Evolutionary conservation across 2,329 filamentous ascomycete genomes (phyloP).

Genomic region (Grosmannia clavigera): DNA sequence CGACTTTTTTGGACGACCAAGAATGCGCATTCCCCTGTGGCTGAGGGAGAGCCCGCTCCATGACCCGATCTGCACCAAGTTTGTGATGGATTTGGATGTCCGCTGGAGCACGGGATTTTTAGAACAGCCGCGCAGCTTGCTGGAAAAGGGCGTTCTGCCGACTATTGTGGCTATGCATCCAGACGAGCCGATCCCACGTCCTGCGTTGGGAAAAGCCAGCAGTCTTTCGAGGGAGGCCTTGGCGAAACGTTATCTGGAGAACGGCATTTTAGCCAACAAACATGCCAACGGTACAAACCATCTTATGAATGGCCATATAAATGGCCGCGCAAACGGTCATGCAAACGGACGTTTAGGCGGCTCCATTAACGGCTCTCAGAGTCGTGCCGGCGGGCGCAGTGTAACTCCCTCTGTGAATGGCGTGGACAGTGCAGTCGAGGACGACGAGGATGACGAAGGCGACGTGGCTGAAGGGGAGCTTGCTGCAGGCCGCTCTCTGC

Average conservation of each 20-base stretch:
- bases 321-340: neutral
- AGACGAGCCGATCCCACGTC: slow-evolving; percentile 15
- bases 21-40: slow-evolving; percentile 19
- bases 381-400: neutral
- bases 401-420: slow-evolving; percentile 8
- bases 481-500: slow-evolving; percentile 39
- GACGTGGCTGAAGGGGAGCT: slow-evolving; percentile 11
- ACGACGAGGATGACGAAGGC: slow-evolving; percentile 25
- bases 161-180: slow-evolving; percentile 31
- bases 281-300: slow-evolving; percentile 7
- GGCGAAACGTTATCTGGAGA: neutral
- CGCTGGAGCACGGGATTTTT: slow-evolving; percentile 31
- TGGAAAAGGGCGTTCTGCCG: slow-evolving; percentile 30
- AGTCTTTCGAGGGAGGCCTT: slow-evolving; percentile 5
- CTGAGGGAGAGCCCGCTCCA: slow-evolving; percentile 23
- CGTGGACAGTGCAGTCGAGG: slow-evolving; percentile 15
- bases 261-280: slow-evolving; percentile 5
- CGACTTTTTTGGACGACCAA: slow-evolving; percentile 27
- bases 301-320: neutral
- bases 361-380: neutral
- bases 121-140: slow-evolving; percentile 17
- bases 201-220: neutral
- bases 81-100: slow-evolving; percentile 35
- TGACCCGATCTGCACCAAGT: slow-evolving; percentile 25
- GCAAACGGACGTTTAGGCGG: neutral